Evolutionary conservation across 345 rosid species (phyloP).

Genomic region (Bruguiera gymnorhiza): DNA sequence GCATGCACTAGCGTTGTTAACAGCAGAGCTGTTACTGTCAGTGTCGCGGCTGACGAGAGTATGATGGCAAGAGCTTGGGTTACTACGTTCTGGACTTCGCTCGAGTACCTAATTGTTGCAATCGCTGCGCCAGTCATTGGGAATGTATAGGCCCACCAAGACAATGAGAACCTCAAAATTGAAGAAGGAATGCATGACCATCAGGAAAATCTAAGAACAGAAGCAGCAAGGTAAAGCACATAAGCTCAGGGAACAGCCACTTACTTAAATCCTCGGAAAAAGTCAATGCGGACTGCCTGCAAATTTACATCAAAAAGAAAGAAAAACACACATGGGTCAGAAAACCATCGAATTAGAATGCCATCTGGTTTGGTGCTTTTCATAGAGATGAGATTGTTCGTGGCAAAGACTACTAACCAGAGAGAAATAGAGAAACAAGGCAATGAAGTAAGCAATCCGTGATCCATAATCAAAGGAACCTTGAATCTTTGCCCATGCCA

Average conservation of each 20-base stretch:
- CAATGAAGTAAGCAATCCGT: conserved; percentile 75
- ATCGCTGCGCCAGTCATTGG: conserved; percentile 70
- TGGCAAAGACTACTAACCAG: conserved; percentile 40
- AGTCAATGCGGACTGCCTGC: conserved; percentile 73
- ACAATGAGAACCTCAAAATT: conserved; percentile 62
- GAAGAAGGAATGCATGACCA: not conserved
- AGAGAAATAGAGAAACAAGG: conserved; percentile 80
- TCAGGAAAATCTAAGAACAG: not conserved
- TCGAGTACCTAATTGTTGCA: conserved; percentile 62
- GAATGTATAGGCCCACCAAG: conserved; percentile 97
- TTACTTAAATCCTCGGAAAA: conserved; percentile 81
- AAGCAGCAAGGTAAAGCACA: not conserved
- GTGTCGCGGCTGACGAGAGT: conserved; percentile 45
- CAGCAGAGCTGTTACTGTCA: conserved; percentile 49
- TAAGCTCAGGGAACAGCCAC: not conserved
- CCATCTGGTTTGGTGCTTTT: too few species aligned
- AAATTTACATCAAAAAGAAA: conserved; percentile 16
- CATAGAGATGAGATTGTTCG: not conserved
- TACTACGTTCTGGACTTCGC: conserved; percentile 40
- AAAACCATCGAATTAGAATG: not conserved
- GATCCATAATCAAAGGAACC: conserved; percentile 74
- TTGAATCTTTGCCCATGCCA: conserved; percentile 80
- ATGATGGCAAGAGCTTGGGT: conserved; percentile 40
- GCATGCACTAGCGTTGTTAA: conserved; percentile 44
- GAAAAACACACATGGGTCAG: conserved; percentile 1